Evolutionary conservation across 2,329 filamentous ascomycete genomes (phyloP), one percentile per base, ranked within the genome.

Genomic region (Exserohilum turcica): DNA sequence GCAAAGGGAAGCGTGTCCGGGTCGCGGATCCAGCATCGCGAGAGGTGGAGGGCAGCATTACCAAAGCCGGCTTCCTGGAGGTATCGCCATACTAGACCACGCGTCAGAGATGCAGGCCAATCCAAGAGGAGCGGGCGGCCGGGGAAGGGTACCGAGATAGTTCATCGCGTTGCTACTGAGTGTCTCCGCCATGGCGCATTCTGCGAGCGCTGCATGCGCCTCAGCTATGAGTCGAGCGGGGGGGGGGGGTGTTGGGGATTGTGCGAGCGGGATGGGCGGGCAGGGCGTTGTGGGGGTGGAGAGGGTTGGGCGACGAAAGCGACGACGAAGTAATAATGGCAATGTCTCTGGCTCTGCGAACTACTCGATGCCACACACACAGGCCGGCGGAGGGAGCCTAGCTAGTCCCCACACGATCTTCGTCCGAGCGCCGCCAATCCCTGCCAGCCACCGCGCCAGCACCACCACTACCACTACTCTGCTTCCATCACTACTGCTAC

Each of bases 111-210:
- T 31, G 47, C 49, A 49, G 43, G 51, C 35, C 35, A 53, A 35
- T 35, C 29, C 19, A 21, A 50, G 9, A 33, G 39, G 42, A 19
- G 43, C 31, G 24, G 35, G 38, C 21, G 45, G 35, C 27, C 31
- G 43, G 47, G 45, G 33, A 36, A 24, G 19, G 32, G 52, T 58
- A 65, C 64, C 61, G 68, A 88, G 77, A 76, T 87, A 87, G 76
- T 88, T 88, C 70, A 88, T 80, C 72, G 87, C 84, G 77, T 87
- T 81, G 61, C 80, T 82, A 65, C 77, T 82, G 58, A 84, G 75
- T 43, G 78, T 66, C 60, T 70, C 66, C 47, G 72, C 68, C 73
- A 77, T 77, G 63, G 74, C 72, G 74, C 75, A 77, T 76, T 65
- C 56, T 57, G 63, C 45, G 51, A 43, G 21, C 46, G 54, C 49